Evolutionary conservation across 768 basidiomycete genomes (phyloP).

Genomic region (Mycena venus): DNA sequence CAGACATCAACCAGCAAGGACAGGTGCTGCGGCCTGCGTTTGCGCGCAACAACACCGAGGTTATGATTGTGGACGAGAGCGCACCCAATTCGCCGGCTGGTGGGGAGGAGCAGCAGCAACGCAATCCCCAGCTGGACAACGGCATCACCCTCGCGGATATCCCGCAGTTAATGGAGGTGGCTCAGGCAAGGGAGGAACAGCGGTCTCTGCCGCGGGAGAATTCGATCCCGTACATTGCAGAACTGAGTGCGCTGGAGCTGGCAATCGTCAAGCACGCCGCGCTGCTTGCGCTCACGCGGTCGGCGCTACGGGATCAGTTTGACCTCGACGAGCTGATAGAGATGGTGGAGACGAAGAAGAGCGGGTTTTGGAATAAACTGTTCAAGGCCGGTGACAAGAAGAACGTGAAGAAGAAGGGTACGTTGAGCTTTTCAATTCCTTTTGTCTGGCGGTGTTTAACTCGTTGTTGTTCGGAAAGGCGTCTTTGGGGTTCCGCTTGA

Average conservation of each 20-base stretch:
- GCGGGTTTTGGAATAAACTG: slow-evolving; percentile 94
- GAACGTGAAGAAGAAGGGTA: slow-evolving; percentile 90
- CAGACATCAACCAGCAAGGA: slow-evolving; percentile 52
- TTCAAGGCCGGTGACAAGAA: slow-evolving; percentile 95
- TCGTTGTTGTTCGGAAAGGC: slow-evolving; percentile 63
- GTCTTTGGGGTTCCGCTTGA: slow-evolving; percentile 96
- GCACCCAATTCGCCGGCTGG: slow-evolving; percentile 78
- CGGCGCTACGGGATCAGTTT: slow-evolving; percentile 83
- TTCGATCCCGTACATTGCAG: slow-evolving; percentile 86
- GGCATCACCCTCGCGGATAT: slow-evolving; percentile 95
- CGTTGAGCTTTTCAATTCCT: slow-evolving; percentile 35
- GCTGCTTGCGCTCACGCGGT: slow-evolving; percentile 82
- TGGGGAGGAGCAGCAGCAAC: slow-evolving; percentile 56
- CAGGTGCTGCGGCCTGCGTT: slow-evolving; percentile 77
- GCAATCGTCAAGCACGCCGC: slow-evolving; percentile 95
- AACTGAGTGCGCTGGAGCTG: slow-evolving; percentile 86
- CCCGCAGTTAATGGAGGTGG: slow-evolving; percentile 91
- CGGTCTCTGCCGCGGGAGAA: slow-evolving; percentile 85
- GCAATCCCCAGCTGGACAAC: slow-evolving; percentile 67
- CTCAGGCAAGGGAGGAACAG: slow-evolving; percentile 90
- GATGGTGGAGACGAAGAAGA: slow-evolving; percentile 92
- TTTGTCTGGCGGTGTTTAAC: not conserved
- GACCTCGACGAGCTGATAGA: slow-evolving; percentile 96
- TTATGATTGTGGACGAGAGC: slow-evolving; percentile 90
- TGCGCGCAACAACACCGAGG: slow-evolving; percentile 85